Conservation (phyloP, 345 rosid genomes). For the Gossypium turneri region DNA sequence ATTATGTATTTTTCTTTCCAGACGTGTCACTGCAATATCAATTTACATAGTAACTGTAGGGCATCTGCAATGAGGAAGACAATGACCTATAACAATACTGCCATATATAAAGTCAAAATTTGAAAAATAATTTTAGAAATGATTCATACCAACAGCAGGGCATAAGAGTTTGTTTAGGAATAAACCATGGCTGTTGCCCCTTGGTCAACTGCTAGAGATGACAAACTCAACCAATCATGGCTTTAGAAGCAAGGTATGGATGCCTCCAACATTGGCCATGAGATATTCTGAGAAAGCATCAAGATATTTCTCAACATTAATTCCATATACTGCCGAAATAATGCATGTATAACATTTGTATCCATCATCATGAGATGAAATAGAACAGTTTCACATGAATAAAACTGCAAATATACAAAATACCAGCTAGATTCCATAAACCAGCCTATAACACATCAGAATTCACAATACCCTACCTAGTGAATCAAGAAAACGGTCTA, state of each 20-base stretch:
- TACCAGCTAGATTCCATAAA: neutral
- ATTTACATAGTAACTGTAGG: neutral
- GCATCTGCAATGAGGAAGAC: neutral
- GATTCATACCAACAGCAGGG: constrained; percentile 6
- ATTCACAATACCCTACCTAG: neutral
- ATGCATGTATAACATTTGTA: neutral
- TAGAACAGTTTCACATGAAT: neutral
- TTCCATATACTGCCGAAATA: constrained; percentile 3
- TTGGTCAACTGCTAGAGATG: constrained; percentile 9
- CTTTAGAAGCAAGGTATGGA: constrained; percentile 17
- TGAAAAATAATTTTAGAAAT: neutral
- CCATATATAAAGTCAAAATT: neutral
- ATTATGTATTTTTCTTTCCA: neutral
- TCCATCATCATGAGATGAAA: neutral
- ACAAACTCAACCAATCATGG: constrained; percentile 13
- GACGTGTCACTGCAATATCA: neutral
- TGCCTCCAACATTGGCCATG: constrained; percentile 14
- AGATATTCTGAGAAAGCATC: constrained; percentile 9
- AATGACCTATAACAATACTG: neutral
- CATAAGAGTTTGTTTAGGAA: constrained; percentile 3
- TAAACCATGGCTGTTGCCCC: constrained; percentile 1
- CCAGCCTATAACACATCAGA: neutral
- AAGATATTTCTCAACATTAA: constrained; percentile 12
- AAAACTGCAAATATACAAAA: neutral
- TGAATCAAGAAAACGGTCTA: neutral